Conservation (phyloP, 331 rosid species). For the Acacia pycnantha region DNA sequence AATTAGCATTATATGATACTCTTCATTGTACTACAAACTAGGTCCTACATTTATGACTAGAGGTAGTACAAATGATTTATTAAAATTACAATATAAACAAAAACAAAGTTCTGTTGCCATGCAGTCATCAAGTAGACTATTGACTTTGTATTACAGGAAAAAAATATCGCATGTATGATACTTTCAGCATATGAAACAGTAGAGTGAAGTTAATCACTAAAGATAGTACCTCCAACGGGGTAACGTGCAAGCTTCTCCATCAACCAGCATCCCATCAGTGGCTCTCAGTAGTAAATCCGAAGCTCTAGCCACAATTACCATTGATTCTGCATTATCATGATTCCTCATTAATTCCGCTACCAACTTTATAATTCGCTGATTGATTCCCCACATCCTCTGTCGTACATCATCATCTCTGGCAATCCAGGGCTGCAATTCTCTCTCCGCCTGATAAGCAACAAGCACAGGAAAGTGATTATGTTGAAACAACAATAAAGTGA, state of each 20-base stretch:
- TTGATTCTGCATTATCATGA: constrained; percentile 76
- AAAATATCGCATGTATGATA: neutral
- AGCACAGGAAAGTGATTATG: constrained; percentile 41
- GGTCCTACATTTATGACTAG: too few relatives aligned
- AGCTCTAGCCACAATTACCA: constrained; percentile 88
- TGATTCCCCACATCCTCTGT: constrained; percentile 95
- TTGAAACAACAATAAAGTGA: constrained; percentile 6
- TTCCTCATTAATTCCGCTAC: constrained; percentile 94
- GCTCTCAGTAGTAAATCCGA: constrained; percentile 84
- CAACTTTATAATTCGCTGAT: constrained; percentile 86
- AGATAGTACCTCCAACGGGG: constrained; percentile 73
- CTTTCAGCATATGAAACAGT: neutral
- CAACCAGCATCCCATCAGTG: constrained; percentile 85
- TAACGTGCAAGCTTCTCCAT: constrained; percentile 85
- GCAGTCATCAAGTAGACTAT: neutral
- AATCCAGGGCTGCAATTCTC: constrained; percentile 96
- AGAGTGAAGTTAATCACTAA: neutral
- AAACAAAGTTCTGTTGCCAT: neutral
- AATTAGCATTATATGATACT: neutral
- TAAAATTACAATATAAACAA: neutral
- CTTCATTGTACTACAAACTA: too few relatives aligned
- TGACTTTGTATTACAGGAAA: neutral
- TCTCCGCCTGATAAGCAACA: constrained; percentile 72
- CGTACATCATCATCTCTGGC: constrained; percentile 93
- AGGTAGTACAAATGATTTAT: neutral